A percentile compares a stretch with the other conserved stretches of the same genome.
These are phyloP conservation scores for Xylaria castorea DNA, from an alignment of 495 filamentous ascomycete species.

Conservation along the genomic window DNA sequence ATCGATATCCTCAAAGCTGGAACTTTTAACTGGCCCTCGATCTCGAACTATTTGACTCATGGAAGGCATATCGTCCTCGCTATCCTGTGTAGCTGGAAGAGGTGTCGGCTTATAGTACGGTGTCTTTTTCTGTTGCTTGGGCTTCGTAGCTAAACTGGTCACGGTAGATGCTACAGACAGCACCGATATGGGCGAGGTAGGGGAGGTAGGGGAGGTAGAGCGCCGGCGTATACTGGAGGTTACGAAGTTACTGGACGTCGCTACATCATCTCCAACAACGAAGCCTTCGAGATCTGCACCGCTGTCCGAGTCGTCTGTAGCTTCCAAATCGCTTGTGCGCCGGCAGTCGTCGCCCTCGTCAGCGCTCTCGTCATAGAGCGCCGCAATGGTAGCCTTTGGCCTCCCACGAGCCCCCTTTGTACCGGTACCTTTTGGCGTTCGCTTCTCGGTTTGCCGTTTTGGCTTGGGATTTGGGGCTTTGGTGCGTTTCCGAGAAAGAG, in stretches of 20 bases:
- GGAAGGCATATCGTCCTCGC: constrained; percentile 46
- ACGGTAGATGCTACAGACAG: constrained; percentile 29
- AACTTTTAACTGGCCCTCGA: constrained; percentile 4
- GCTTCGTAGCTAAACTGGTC: not conserved
- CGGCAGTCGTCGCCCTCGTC: constrained; percentile 57
- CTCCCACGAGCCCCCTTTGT: constrained; percentile 25
- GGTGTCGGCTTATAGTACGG: constrained; percentile 44
- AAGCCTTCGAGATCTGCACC: constrained; percentile 54
- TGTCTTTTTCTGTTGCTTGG: constrained; percentile 25
- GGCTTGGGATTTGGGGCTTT: constrained; percentile 28
- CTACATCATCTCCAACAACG: constrained; percentile 51
- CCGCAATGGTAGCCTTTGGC: constrained; percentile 24
- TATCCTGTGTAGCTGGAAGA: constrained; percentile 43
- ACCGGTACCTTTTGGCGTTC: constrained; percentile 8
- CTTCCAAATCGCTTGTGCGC: constrained; percentile 54
- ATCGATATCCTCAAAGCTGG: constrained; percentile 24
- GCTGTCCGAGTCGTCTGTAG: constrained; percentile 53
- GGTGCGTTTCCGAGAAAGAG: constrained; percentile 30
- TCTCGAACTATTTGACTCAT: constrained; percentile 41
- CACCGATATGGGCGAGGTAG: constrained; percentile 34
- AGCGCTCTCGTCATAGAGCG: constrained; percentile 45
- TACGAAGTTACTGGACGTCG: constrained; percentile 46
- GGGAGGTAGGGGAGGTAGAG: constrained; percentile 44
- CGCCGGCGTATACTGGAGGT: constrained; percentile 26
- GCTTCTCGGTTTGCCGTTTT: constrained; percentile 20